A percentile compares a stretch with the other conserved stretches of the same genome.
These are phyloP conservation scores for Rickenella mellea DNA, from an alignment of 768 basidiomycete genomes.

Conservation along the genomic window DNA sequence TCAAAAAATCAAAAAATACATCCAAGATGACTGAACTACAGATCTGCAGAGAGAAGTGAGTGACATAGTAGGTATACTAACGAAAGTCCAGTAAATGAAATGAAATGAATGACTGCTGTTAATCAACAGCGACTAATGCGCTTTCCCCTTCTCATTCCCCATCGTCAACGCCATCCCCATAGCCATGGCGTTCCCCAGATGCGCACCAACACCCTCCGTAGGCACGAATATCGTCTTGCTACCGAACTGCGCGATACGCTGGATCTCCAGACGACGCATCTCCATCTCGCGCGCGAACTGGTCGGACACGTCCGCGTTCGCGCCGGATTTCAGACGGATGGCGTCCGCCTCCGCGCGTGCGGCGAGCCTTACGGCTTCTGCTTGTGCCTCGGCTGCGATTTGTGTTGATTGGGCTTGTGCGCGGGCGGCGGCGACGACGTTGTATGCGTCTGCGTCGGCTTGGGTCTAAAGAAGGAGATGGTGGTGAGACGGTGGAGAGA, in stretches of 20 bases:
- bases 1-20: too few relatives aligned
- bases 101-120: too few relatives aligned
- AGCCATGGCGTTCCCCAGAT: slow-evolving; percentile 54
- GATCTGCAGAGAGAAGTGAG: too few relatives aligned
- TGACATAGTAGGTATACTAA: too few relatives aligned
- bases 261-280: slow-evolving; percentile 54
- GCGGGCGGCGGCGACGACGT: slow-evolving; percentile 62
- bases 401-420: slow-evolving; percentile 56
- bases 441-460: slow-evolving; percentile 71
- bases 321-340: slow-evolving; percentile 50
- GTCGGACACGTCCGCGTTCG: slow-evolving; percentile 53
- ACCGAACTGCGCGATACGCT: slow-evolving; percentile 57
- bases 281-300: slow-evolving; percentile 72
- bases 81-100: too few relatives aligned
- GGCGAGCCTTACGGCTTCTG: slow-evolving; percentile 66
- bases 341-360: slow-evolving; percentile 72
- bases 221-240: slow-evolving; percentile 62
- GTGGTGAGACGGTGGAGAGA: neutral
- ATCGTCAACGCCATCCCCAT: slow-evolving; percentile 63
- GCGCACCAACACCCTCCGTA: slow-evolving; percentile 45
- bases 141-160: slow-evolving; percentile 29
- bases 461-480: slow-evolving; percentile 32
- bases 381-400: slow-evolving; percentile 70
- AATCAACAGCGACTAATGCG: too few relatives aligned
- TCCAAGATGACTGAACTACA: too few relatives aligned